Percentiles rank a stretch among this genome's conserved stretches.
Evolutionary conservation across 108 stramenopile species (phyloP).

Genomic region (Fragilariopsis cylindrus): DNA sequence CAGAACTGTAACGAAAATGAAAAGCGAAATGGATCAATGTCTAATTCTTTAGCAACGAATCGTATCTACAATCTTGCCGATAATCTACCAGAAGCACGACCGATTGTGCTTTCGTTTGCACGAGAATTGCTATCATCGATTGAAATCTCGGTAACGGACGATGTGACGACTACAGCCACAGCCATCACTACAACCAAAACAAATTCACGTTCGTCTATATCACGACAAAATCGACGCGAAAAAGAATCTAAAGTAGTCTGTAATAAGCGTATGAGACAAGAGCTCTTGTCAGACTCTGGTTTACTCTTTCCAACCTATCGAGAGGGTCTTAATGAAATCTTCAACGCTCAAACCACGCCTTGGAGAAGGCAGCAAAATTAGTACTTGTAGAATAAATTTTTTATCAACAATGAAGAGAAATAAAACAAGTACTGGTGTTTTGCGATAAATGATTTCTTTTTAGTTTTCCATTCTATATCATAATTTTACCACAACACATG

Average conservation of each 20-base stretch:
- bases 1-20: background rate
- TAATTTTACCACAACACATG: background rate
- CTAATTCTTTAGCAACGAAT: background rate
- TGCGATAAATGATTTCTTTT: background rate
- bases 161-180: slow-evolving; percentile 15
- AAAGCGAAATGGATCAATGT: too few species aligned
- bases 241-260: slow-evolving; percentile 55
- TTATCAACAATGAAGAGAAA: background rate
- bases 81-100: slow-evolving; percentile 56
- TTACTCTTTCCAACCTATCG: slow-evolving; percentile 64
- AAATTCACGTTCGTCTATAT: background rate
- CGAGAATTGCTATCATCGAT: slow-evolving; percentile 30
- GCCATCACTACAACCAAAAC: background rate
- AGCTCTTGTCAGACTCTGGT: slow-evolving; percentile 27
- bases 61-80: slow-evolving; percentile 70
- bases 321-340: slow-evolving; percentile 53
- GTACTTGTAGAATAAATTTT: too few species aligned
- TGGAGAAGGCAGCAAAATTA: slow-evolving; percentile 14
- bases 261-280: slow-evolving; percentile 48
- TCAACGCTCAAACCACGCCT: slow-evolving; percentile 28
- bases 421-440: background rate
- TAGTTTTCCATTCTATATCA: background rate
- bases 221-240: slow-evolving; percentile 45
- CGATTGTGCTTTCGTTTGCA: slow-evolving; percentile 50
- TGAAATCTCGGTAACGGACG: slow-evolving; percentile 1